These are phyloP conservation scores for Phlyctochytrium planicorne DNA, from an alignment of 192 early-diverging fungal genomes.

Conservation along the genomic window DNA sequence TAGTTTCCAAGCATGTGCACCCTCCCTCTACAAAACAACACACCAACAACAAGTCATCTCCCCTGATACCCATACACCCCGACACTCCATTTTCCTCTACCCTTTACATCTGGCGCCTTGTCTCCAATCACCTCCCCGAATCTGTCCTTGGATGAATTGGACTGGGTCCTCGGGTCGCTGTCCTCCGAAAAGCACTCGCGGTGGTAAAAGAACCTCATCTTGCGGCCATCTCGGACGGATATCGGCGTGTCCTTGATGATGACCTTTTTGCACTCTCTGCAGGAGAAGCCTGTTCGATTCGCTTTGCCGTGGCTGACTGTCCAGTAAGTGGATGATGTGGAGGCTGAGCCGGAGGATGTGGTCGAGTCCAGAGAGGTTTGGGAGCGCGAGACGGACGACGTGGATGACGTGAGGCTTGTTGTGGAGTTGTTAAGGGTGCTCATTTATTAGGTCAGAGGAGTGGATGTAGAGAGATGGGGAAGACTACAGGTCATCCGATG, in stretches of 20 bases:
- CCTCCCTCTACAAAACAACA: too few species aligned
- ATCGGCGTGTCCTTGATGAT: slow-evolving; percentile 28
- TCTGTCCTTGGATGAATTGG: slow-evolving; percentile 18
- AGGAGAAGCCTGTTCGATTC: slow-evolving; percentile 32
- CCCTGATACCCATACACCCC: slow-evolving; percentile 38
- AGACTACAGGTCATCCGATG: too few species aligned
- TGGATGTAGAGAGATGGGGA: too few species aligned
- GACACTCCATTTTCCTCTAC: slow-evolving; percentile 46
- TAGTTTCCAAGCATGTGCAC: too few species aligned
- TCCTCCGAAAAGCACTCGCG: slow-evolving; percentile 34
- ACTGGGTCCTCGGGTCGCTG: slow-evolving; percentile 42
- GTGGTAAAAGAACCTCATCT: slow-evolving; percentile 53
- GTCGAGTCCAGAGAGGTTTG: too few species aligned
- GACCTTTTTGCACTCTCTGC: slow-evolving; percentile 38
- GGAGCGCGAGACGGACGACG: too few species aligned
- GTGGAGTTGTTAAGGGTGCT: too few species aligned
- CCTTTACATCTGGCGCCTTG: slow-evolving; percentile 39
- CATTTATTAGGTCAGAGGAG: too few species aligned
- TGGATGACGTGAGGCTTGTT: too few species aligned
- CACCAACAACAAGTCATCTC: not conserved
- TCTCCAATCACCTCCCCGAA: slow-evolving; percentile 15
- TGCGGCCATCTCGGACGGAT: slow-evolving; percentile 43
- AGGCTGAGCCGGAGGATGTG: not conserved
- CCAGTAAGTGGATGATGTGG: slow-evolving; percentile 27
- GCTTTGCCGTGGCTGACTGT: slow-evolving; percentile 31